Evolutionary conservation across 1,139 yeast genomes (phyloP).

Genomic region (Meyerozyma athensensis): DNA sequence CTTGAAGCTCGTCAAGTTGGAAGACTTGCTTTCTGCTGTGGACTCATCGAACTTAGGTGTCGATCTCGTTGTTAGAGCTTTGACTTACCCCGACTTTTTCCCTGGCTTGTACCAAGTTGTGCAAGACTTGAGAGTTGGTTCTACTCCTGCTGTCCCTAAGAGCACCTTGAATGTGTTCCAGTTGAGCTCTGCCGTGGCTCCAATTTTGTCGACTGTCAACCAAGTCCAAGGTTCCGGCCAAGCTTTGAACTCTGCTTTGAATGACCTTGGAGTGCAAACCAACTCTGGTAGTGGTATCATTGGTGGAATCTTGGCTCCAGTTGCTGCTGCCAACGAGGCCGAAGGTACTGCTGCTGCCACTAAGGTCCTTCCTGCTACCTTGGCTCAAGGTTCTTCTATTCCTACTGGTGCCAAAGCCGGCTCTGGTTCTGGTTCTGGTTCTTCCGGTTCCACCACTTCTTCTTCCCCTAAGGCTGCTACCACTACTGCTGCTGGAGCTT

Average conservation of each 20-base stretch:
- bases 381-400: constrained; percentile 4
- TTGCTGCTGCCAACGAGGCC: constrained; percentile 9
- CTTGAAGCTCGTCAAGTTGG: constrained; percentile 19
- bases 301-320: constrained; percentile 13
- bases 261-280: constrained; percentile 7
- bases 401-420: constrained; percentile 1
- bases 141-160: constrained; percentile 13
- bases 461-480: constrained; percentile 7
- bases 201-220: constrained; percentile 3
- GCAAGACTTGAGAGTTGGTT: constrained; percentile 16
- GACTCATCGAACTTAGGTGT: constrained; percentile 26
- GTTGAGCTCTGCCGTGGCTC: constrained; percentile 11
- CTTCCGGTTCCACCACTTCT: constrained; percentile 7
- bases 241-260: constrained; percentile 10
- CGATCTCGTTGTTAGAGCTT: constrained; percentile 16
- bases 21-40: constrained; percentile 18
- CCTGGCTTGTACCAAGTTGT: constrained; percentile 9
- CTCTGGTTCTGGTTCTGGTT: constrained; percentile 6
- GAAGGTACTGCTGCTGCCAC: constrained; percentile 3
- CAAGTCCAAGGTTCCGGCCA: constrained; percentile 8
- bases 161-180: constrained; percentile 11
- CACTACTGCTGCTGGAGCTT: constrained; percentile 6
- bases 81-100: background rate
- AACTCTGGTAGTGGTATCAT: constrained; percentile 12
- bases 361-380: constrained; percentile 6